Percentiles rank a stretch among this genome's conserved stretches.
These are phyloP conservation scores for Lecanoromycetidae sp. DNA, from an alignment of 2,329 filamentous ascomycete genomes.

Conservation along the genomic window DNA sequence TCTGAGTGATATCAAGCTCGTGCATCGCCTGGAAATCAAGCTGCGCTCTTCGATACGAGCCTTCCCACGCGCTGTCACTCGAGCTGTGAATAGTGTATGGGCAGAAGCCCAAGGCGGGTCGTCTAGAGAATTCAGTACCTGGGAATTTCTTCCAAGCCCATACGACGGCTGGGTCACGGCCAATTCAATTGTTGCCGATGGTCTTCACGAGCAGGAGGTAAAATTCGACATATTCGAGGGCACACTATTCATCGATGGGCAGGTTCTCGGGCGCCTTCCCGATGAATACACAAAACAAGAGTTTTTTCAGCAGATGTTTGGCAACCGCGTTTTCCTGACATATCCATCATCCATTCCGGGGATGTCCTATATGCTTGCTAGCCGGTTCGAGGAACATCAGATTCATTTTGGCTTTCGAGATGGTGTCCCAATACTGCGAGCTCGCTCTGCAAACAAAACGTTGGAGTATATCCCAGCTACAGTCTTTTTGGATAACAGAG, in stretches of 20 bases:
- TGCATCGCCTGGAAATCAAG: slow-evolving; percentile 25
- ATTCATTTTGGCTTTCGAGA: slow-evolving; percentile 45
- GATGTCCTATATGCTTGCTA: slow-evolving; percentile 41
- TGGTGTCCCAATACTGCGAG: slow-evolving; percentile 32
- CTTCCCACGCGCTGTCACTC: slow-evolving; percentile 22
- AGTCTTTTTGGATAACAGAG: not conserved
- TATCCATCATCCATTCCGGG: slow-evolving; percentile 41
- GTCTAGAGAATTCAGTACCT: slow-evolving; percentile 18
- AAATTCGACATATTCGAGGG: slow-evolving; percentile 38
- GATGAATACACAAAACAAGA: slow-evolving; percentile 35
- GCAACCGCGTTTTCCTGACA: slow-evolving; percentile 38
- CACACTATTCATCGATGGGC: slow-evolving; percentile 38
- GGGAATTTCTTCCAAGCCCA: slow-evolving; percentile 20
- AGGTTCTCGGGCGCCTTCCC: slow-evolving; percentile 42
- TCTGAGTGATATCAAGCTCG: slow-evolving; percentile 37
- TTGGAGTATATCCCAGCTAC: not conserved
- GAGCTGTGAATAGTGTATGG: slow-evolving; percentile 34
- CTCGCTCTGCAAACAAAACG: slow-evolving; percentile 21
- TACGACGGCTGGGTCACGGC: slow-evolving; percentile 27
- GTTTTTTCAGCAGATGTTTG: slow-evolving; percentile 42
- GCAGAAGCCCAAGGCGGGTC: slow-evolving; percentile 24
- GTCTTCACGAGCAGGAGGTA: slow-evolving; percentile 26
- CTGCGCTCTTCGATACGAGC: slow-evolving; percentile 28
- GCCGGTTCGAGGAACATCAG: slow-evolving; percentile 28
- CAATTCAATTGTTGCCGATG: slow-evolving; percentile 22